These are phyloP conservation scores for Epithele typhae DNA, from an alignment of 768 basidiomycete species.

Conservation along the genomic window DNA sequence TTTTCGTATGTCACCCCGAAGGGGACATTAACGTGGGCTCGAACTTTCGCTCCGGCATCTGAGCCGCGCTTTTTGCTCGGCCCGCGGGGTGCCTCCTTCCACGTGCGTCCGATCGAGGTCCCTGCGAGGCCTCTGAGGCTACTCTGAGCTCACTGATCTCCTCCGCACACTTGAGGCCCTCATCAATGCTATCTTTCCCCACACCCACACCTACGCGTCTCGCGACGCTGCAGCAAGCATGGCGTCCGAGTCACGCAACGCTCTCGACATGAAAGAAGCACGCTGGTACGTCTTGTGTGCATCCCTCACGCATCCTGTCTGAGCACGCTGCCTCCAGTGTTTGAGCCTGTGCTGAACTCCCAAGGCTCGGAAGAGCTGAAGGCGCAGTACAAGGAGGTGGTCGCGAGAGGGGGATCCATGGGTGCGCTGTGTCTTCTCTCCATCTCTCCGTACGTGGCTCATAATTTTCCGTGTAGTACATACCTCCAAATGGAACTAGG, in stretches of 20 bases:
- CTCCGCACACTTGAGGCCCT: too few relatives aligned
- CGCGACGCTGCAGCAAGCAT: not conserved
- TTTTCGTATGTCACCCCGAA: conserved; percentile 95
- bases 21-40: conserved; percentile 47
- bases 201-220: too few relatives aligned
- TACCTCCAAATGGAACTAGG: conserved; percentile 78
- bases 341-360: conserved; percentile 44
- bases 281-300: conserved; percentile 39
- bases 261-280: conserved; percentile 49
- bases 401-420: conserved; percentile 57
- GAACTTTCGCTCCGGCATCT: not conserved
- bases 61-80: not conserved
- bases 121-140: not conserved
- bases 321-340: conserved; percentile 29
- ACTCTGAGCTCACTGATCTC: too few relatives aligned
- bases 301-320: conserved; percentile 39
- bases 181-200: too few relatives aligned
- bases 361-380: conserved; percentile 49
- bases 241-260: conserved; percentile 1
- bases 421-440: conserved; percentile 20
- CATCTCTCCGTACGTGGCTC: not conserved
- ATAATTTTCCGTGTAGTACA: conserved; percentile 33
- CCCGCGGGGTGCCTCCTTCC: not conserved
- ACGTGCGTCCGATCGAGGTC: not conserved
- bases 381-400: conserved; percentile 45